Evolutionary conservation across 129 eudicot genomes (phyloP).

Genomic region (Tagetes patula): DNA sequence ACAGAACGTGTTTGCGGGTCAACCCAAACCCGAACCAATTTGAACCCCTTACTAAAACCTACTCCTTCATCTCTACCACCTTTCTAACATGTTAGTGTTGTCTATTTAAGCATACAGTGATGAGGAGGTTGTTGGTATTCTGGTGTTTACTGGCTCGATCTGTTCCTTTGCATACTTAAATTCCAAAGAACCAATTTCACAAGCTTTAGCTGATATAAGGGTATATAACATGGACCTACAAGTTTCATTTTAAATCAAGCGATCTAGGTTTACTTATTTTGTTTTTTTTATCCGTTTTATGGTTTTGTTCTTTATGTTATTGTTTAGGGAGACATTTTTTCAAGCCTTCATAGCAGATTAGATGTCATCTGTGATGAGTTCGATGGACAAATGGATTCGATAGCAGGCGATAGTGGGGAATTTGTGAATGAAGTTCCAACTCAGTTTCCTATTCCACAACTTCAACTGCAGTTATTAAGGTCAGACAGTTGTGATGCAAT

Average conservation of each 20-base stretch:
- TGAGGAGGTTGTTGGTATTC: slow-evolving; percentile 58
- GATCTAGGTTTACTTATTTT: neutral
- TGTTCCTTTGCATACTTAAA: slow-evolving; percentile 69
- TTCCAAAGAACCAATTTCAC: slow-evolving; percentile 77
- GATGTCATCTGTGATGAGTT: slow-evolving; percentile 86
- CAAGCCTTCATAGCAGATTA: slow-evolving; percentile 76
- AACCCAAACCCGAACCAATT: neutral
- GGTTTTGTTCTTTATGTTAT: slow-evolving; percentile 5
- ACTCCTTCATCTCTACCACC: neutral
- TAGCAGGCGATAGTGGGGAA: slow-evolving; percentile 39
- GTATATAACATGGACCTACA: slow-evolving; percentile 30
- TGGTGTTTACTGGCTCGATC: slow-evolving; percentile 57
- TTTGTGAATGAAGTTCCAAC: slow-evolving; percentile 31
- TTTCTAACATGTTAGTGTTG: slow-evolving; percentile 17
- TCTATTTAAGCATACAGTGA: slow-evolving; percentile 55
- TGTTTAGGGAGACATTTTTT: slow-evolving; percentile 71
- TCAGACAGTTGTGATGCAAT: slow-evolving; percentile 26
- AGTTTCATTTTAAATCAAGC: neutral
- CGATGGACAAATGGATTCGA: slow-evolving; percentile 47
- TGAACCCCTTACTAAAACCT: neutral
- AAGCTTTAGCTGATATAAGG: slow-evolving; percentile 90
- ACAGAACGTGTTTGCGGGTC: slow-evolving; percentile 9
- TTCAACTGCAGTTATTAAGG: slow-evolving; percentile 61
- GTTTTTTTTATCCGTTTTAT: neutral
- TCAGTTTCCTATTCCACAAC: slow-evolving; percentile 40